phyloP scores from a whole-genome alignment of 495 filamentous ascomycete genomes.

The Evernia prunastri region DNA sequence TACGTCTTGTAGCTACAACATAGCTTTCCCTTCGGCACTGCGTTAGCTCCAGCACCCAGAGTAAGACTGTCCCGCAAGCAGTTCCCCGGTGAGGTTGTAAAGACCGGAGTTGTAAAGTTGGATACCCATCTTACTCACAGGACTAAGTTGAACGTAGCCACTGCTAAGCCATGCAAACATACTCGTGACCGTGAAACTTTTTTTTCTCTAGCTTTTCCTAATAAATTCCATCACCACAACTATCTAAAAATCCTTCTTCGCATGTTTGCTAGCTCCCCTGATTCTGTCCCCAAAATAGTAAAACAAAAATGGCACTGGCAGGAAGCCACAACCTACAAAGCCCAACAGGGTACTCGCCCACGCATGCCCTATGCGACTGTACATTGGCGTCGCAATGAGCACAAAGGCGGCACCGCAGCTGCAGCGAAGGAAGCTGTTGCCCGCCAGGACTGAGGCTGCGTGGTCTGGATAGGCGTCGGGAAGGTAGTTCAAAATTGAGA shows the following conservation, averaged over 20 bases:
- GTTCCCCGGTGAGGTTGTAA: no score
- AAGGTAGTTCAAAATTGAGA: conserved; percentile 49
- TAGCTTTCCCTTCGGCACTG: no score
- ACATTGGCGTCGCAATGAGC: conserved; percentile 40
- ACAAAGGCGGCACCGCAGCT: conserved; percentile 41
- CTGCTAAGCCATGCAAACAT: no score
- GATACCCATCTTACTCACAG: no score
- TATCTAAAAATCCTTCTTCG: background rate
- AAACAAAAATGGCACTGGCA: conserved; percentile 57
- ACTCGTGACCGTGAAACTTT: no score
- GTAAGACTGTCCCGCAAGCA: no score
- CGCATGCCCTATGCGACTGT: conserved; percentile 44
- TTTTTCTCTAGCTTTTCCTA: no score
- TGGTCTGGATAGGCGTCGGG: conserved; percentile 46
- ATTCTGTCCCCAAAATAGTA: conserved; percentile 9
- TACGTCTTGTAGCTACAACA: no score
- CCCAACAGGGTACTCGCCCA: conserved; percentile 51
- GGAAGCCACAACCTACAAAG: conserved; percentile 47
- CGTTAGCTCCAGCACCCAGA: no score
- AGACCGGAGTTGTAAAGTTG: no score
- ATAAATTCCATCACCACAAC: no score
- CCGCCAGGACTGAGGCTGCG: conserved; percentile 41
- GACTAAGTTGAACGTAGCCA: no score
- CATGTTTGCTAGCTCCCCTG: conserved; percentile 1
- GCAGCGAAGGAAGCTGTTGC: conserved; percentile 45